A percentile compares a stretch with the other conserved stretches of the same genome.
Evolutionary conservation across 176 grass and related monocot species (phyloP).

Genomic region (Thinopyrum elongatum): DNA sequence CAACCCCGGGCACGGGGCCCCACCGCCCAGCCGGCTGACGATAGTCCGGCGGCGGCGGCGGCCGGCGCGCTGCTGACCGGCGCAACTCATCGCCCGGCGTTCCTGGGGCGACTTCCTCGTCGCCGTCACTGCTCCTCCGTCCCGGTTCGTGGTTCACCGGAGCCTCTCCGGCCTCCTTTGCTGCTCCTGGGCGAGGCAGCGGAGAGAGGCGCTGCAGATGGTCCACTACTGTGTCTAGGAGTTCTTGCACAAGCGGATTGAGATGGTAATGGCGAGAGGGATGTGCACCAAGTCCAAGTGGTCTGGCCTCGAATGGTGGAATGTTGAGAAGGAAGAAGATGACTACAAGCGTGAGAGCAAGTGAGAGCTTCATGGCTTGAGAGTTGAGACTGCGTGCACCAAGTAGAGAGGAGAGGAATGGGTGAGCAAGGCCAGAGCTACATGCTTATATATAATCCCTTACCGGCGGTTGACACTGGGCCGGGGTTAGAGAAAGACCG

Average conservation of each 20-base stretch:
- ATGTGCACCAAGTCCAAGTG: background rate
- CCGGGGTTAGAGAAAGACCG: background rate
- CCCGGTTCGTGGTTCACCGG: background rate
- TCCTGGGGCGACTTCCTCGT: background rate
- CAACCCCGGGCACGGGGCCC: background rate
- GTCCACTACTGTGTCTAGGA: background rate
- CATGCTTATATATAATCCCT: background rate
- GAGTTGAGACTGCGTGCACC: background rate
- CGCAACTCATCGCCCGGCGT: background rate
- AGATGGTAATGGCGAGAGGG: background rate
- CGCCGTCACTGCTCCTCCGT: background rate
- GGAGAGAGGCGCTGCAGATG: background rate
- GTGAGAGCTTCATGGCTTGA: background rate
- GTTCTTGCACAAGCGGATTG: background rate
- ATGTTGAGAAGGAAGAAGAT: background rate
- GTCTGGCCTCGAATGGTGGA: background rate
- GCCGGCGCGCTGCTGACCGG: background rate
- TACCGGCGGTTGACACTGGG: background rate
- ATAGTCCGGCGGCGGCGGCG: background rate
- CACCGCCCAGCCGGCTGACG: background rate
- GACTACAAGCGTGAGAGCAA: constrained; percentile 5
- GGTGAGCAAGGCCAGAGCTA: background rate
- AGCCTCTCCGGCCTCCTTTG: background rate
- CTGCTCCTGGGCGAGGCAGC: background rate
- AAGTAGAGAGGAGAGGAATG: background rate